These are phyloP conservation scores for Mortierella sp. DNA, from an alignment of 371 early-diverging fungal species.

Conservation along the genomic window DNA sequence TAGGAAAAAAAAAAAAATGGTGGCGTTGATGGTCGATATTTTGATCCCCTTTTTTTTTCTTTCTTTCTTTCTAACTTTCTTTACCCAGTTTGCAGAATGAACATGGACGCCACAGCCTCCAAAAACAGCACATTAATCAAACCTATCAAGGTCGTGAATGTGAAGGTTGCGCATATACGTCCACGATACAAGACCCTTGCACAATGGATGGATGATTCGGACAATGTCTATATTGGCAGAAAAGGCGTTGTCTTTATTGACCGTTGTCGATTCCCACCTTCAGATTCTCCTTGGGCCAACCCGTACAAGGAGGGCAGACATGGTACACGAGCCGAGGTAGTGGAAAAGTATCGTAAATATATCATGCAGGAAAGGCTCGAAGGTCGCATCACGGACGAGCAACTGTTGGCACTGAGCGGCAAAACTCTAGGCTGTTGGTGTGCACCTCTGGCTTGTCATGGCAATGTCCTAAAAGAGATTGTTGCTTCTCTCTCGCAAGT, in stretches of 20 bases:
- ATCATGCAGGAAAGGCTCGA: neutral
- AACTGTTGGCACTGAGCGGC: neutral
- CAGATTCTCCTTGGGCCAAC: slow-evolving; percentile 13
- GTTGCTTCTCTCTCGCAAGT: neutral
- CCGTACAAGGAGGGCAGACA: slow-evolving; percentile 1
- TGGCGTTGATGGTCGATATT: neutral
- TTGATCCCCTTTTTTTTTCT: neutral
- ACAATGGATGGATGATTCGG: slow-evolving; percentile 16
- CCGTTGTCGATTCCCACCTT: neutral
- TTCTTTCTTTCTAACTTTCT: too few relatives aligned
- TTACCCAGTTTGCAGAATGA: too few relatives aligned
- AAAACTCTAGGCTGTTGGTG: slow-evolving; percentile 25
- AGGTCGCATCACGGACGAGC: slow-evolving; percentile 3
- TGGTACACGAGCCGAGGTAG: neutral
- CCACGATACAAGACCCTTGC: slow-evolving; percentile 10
- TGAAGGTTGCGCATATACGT: neutral
- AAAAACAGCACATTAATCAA: neutral
- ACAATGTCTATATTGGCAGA: slow-evolving; percentile 19
- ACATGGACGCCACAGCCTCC: neutral
- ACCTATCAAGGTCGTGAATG: neutral
- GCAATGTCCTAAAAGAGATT: slow-evolving; percentile 1
- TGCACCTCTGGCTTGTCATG: slow-evolving; percentile 13
- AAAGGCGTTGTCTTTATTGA: slow-evolving; percentile 17
- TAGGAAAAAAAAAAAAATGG: neutral
- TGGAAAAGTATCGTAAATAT: neutral